Percentiles rank a stretch among this genome's conserved stretches.
Evolutionary conservation across 306 rosid genomes (phyloP).

Genomic region (Mimosa bimucronata): DNA sequence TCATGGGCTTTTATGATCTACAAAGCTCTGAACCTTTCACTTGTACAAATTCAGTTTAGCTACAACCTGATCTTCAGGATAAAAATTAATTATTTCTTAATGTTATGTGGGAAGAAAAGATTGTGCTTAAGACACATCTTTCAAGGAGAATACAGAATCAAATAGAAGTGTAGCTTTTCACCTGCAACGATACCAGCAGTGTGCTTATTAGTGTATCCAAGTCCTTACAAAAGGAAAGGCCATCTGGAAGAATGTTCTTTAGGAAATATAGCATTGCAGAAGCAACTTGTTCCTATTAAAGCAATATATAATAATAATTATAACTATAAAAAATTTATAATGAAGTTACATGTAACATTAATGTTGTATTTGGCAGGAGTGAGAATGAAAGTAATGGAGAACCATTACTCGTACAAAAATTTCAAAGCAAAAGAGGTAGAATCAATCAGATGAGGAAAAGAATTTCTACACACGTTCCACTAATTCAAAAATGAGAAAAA

Average conservation of each 20-base stretch:
- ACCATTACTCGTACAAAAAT: background rate
- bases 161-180: conserved; percentile 18
- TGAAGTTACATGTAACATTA: background rate
- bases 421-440: background rate
- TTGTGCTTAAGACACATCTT: background rate
- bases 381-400: conserved; percentile 12
- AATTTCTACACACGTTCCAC: background rate
- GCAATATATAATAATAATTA: background rate
- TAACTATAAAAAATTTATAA: conserved; percentile 4
- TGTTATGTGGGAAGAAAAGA: background rate
- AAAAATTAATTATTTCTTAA: background rate
- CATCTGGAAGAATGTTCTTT: conserved; percentile 52
- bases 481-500: background rate
- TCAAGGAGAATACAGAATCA: conserved; percentile 25
- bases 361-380: background rate
- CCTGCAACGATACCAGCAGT: conserved; percentile 43
- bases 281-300: conserved; percentile 48
- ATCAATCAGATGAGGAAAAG: background rate
- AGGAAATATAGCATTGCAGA: conserved; percentile 49
- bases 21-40: background rate
- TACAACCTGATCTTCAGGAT: background rate
- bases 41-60: background rate
- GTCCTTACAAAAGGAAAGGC: conserved; percentile 29
- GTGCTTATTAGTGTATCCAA: conserved; percentile 28
- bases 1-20: background rate